These are phyloP conservation scores for Bauhinia variegata DNA, from an alignment of 306 rosid species.

Conservation along the genomic window DNA sequence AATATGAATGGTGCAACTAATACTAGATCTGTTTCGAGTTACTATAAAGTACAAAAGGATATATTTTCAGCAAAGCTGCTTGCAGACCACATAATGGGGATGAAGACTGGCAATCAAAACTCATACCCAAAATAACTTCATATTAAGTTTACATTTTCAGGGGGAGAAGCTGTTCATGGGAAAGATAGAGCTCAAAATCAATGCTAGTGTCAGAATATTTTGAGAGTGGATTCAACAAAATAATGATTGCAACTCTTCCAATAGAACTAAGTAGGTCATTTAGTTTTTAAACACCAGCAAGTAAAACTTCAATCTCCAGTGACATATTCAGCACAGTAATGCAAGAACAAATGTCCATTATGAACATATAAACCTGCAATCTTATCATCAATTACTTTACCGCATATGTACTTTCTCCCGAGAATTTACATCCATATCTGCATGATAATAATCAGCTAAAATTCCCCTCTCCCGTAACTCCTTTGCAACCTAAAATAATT, in stretches of 20 bases:
- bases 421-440: conserved; percentile 83
- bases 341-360: conserved; percentile 19
- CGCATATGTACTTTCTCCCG: conserved; percentile 85
- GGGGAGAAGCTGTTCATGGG: background rate
- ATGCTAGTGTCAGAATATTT: conserved; percentile 15
- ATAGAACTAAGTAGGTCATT: background rate
- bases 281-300: conserved; percentile 20
- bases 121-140: conserved; percentile 24
- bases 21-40: conserved; percentile 23
- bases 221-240: background rate
- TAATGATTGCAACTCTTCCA: background rate
- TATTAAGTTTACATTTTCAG: background rate
- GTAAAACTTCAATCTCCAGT: conserved; percentile 18
- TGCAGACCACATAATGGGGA: conserved; percentile 28
- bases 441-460: conserved; percentile 85
- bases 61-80: conserved; percentile 6
- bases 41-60: background rate
- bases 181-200: conserved; percentile 34
- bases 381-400: conserved; percentile 50
- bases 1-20: conserved; percentile 16
- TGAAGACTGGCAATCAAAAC: conserved; percentile 26
- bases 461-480: conserved; percentile 84
- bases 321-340: conserved; percentile 27
- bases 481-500: conserved; percentile 73
- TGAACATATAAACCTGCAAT: conserved; percentile 32